Percentiles rank a stretch among this genome's conserved stretches.
These are phyloP conservation scores for Chlamydomonas reinhardtii DNA, from an alignment of 163 green algal species.

Conservation along the genomic window DNA sequence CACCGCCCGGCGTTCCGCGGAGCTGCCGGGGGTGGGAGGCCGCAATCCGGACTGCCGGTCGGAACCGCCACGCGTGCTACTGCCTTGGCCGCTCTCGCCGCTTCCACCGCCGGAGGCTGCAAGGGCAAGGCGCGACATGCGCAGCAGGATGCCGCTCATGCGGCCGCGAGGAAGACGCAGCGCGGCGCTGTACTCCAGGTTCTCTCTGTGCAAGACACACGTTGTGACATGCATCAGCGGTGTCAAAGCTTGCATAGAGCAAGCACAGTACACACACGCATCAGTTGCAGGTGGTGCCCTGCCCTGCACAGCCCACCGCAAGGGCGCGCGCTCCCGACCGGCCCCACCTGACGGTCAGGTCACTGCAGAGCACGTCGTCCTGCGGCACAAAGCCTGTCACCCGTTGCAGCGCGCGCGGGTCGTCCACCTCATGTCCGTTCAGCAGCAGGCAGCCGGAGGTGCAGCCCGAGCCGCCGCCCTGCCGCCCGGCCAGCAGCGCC, in stretches of 20 bases:
- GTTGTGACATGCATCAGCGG: too few species aligned
- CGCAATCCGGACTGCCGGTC: too few species aligned
- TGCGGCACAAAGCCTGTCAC: constrained; percentile 58
- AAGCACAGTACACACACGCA: too few species aligned
- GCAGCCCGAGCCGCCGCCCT: not conserved
- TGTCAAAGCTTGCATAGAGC: too few species aligned
- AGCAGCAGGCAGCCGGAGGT: not conserved
- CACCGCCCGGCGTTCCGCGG: constrained; percentile 13
- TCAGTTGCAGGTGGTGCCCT: too few species aligned
- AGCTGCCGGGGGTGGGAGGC: not conserved
- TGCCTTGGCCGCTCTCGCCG: too few species aligned
- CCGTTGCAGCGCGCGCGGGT: not conserved
- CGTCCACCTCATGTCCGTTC: not conserved
- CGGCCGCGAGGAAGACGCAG: constrained; percentile 58
- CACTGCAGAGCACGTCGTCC: constrained; percentile 53
- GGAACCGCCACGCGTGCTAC: too few species aligned
- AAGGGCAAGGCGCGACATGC: too few species aligned
- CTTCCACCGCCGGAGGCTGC: too few species aligned
- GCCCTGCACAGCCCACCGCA: too few species aligned
- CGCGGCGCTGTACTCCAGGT: constrained; percentile 77
- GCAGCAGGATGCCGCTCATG: constrained; percentile 10
- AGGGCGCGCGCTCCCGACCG: too few species aligned
- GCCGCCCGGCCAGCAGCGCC: constrained; percentile 48
- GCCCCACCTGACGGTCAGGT: constrained; percentile 29
- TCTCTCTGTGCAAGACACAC: constrained; percentile 63